phyloP scores from a whole-genome alignment of 495 filamentous ascomycete species.

The Neurospora sp. region DNA sequence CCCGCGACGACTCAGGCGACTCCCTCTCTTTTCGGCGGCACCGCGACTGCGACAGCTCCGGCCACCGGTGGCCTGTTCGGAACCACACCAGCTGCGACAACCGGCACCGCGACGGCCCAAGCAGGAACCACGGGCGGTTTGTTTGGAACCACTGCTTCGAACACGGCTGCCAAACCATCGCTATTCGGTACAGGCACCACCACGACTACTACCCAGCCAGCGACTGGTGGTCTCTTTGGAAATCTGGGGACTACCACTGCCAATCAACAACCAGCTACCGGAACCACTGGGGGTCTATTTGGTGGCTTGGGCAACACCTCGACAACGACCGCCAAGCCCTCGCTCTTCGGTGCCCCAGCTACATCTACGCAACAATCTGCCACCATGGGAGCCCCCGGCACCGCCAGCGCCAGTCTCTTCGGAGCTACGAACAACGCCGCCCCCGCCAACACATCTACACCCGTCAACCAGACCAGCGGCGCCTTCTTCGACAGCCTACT shows the following conservation, averaged over 20 bases:
- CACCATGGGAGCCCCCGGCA: neutral
- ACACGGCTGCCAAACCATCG: slow-evolving; percentile 3
- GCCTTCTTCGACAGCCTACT: slow-evolving; percentile 85
- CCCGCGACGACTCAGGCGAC: neutral
- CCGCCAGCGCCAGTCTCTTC: slow-evolving; percentile 5
- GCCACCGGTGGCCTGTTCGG: neutral
- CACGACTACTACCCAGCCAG: neutral
- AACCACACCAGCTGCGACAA: slow-evolving; percentile 4
- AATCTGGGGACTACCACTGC: neutral
- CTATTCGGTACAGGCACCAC: slow-evolving; percentile 7
- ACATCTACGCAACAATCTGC: slow-evolving; percentile 1
- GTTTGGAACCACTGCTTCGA: neutral
- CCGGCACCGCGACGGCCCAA: neutral
- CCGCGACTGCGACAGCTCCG: neutral
- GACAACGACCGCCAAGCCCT: slow-evolving; percentile 8
- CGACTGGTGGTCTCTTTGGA: slow-evolving; percentile 11
- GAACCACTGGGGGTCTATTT: neutral
- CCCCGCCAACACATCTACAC: slow-evolving; percentile 2
- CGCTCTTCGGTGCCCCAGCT: slow-evolving; percentile 14
- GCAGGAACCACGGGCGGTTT: neutral
- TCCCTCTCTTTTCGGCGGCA: neutral
- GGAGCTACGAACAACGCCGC: slow-evolving; percentile 2
- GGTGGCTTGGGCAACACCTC: neutral
- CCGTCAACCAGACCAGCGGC: slow-evolving; percentile 20
- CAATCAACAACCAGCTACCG: neutral